phyloP scores from a whole-genome alignment of 768 basidiomycete genomes.

The Lactarius hatsudake region DNA sequence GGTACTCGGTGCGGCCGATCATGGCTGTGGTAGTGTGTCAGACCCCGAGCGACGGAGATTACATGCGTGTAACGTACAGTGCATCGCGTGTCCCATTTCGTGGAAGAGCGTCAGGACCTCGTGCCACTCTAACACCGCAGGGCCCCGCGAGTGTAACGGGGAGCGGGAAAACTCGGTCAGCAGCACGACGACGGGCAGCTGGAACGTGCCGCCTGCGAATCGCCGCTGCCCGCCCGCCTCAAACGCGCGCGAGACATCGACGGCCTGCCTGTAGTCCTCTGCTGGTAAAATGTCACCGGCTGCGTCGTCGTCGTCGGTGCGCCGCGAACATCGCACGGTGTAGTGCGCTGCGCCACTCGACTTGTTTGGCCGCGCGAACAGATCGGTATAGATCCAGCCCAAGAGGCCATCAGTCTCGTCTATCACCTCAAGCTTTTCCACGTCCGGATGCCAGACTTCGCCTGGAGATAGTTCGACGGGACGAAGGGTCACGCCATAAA shows the following conservation, averaged over 20 bases:
- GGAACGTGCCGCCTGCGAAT: slow-evolving; percentile 67
- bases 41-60: not conserved
- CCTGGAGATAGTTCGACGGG: slow-evolving; percentile 65
- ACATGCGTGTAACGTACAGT: slow-evolving; percentile 53
- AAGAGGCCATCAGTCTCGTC: slow-evolving; percentile 85
- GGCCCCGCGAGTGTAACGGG: slow-evolving; percentile 48
- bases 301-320: slow-evolving; percentile 89
- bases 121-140: slow-evolving; percentile 83
- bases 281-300: slow-evolving; percentile 50
- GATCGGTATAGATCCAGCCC: slow-evolving; percentile 93
- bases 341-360: slow-evolving; percentile 94
- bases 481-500: slow-evolving; percentile 85
- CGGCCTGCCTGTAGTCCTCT: slow-evolving; percentile 38
- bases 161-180: slow-evolving; percentile 82
- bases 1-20: slow-evolving; percentile 96
- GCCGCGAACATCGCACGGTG: slow-evolving; percentile 90
- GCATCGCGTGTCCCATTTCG: slow-evolving; percentile 99
- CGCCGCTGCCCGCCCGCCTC: slow-evolving; percentile 59
- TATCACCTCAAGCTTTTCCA: slow-evolving; percentile 89
- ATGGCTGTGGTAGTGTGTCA: slow-evolving; percentile 58
- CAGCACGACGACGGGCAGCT: slow-evolving; percentile 89
- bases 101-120: slow-evolving; percentile 95
- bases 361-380: slow-evolving; percentile 84
- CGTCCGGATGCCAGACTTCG: slow-evolving; percentile 86
- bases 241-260: slow-evolving; percentile 54